phyloP scores from a whole-genome alignment of 345 rosid genomes.

The Draba incana region DNA sequence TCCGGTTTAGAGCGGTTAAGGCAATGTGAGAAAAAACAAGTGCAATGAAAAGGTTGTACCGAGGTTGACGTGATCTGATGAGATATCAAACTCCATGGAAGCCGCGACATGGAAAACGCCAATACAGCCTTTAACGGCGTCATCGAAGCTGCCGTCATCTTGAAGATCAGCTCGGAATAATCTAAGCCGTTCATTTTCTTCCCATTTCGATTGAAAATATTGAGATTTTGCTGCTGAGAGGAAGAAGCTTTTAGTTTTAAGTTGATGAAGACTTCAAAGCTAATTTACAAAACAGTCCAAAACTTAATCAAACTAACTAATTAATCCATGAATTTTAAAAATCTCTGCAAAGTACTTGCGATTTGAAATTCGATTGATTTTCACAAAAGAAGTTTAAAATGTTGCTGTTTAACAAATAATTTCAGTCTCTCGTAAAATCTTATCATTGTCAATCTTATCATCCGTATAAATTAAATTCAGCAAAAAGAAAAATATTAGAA shows the following conservation, averaged over 20 bases:
- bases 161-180: conserved; percentile 72
- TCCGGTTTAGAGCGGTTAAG: conserved; percentile 3
- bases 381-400: not conserved
- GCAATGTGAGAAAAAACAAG: not conserved
- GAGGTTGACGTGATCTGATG: conserved; percentile 35
- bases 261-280: not conserved
- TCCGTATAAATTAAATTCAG: too few species aligned
- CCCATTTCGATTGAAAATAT: conserved; percentile 53
- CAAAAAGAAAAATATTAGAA: not conserved
- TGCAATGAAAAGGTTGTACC: conserved; percentile 43
- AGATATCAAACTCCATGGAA: conserved; percentile 65
- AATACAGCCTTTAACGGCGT: conserved; percentile 69
- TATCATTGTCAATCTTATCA: not conserved
- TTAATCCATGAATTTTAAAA: not conserved
- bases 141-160: conserved; percentile 77
- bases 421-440: not conserved
- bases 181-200: conserved; percentile 51
- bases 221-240: conserved; percentile 50
- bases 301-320: not conserved
- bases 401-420: not conserved
- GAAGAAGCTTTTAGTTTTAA: conserved; percentile 18
- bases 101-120: conserved; percentile 94
- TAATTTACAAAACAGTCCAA: conserved; percentile 12
- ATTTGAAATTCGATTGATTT: not conserved
- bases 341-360: not conserved